phyloP scores from a whole-genome alignment of 495 filamentous ascomycete genomes.

The Aspergillus diversus region DNA sequence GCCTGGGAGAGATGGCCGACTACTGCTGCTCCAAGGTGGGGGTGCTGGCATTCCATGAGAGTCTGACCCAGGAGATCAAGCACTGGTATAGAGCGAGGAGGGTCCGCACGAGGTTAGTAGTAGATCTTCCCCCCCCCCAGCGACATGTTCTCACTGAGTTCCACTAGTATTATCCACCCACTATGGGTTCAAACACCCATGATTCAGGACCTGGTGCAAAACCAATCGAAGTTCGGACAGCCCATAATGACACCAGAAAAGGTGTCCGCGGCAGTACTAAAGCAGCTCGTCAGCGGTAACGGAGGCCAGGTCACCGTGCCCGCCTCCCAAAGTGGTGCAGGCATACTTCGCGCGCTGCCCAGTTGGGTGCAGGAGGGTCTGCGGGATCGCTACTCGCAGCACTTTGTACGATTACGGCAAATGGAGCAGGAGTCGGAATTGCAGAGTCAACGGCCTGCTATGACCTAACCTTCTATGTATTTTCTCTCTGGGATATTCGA shows the following conservation, averaged over 20 bases:
- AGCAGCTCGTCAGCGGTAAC: slow-evolving; percentile 43
- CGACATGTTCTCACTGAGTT: background rate
- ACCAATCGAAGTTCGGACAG: slow-evolving; percentile 36
- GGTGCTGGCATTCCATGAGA: slow-evolving; percentile 58
- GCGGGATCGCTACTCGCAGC: background rate
- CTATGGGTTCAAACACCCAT: slow-evolving; percentile 49
- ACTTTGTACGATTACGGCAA: background rate
- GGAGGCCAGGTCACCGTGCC: slow-evolving; percentile 47
- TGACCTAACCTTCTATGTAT: too few relatives aligned
- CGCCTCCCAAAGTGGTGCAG: background rate
- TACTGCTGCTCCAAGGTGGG: slow-evolving; percentile 61
- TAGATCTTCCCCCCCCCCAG: background rate
- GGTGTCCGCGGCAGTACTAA: slow-evolving; percentile 40
- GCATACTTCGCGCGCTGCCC: background rate
- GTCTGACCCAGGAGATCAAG: slow-evolving; percentile 44
- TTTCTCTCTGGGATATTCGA: too few relatives aligned
- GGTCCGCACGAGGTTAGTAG: slow-evolving; percentile 45
- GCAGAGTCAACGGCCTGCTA: too few relatives aligned
- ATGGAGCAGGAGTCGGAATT: too few relatives aligned
- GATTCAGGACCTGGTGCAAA: slow-evolving; percentile 41
- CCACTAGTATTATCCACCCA: slow-evolving; percentile 43
- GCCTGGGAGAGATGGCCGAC: slow-evolving; percentile 49
- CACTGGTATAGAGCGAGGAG: slow-evolving; percentile 43
- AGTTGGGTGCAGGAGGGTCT: background rate
- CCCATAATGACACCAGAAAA: slow-evolving; percentile 39